Evolutionary conservation across 495 filamentous ascomycete species (phyloP), one percentile per base, ranked within the genome.

Genomic region (Pyrenula massariospora): DNA sequence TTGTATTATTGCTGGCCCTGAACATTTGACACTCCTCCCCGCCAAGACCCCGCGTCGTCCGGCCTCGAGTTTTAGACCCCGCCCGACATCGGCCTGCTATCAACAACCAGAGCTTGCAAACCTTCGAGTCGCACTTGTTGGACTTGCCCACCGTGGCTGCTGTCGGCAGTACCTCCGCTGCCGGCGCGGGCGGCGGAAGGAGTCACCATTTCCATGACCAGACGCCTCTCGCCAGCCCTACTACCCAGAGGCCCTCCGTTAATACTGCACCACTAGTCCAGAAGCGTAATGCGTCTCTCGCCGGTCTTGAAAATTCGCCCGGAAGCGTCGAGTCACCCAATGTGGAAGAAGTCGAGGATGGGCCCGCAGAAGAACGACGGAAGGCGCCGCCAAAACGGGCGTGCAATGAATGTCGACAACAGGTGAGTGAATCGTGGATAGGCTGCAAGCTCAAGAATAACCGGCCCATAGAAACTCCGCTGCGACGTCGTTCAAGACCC

Each of bases 391-490:
- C 90, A 50, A 95, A 94, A 70, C 81, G 89, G 57, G 91, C 91
- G 15, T 95, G 91, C 68, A 95, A 96, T 71, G 89, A 96, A 67
- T 96, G 91, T 69, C 82, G 90, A 47, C 91, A 96, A 69, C 91
- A 96, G 79, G 89, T 91, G 63, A 59, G 75, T 55, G 3, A 5
- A 20, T 12, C 12, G n/a, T 15, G 12, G 1, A 42, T 15, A 5
- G 19, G 31, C 47, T 12, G 12, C 25, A 0, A 22, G 20, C 20
- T 11, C 21, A 25, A 25, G 25, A 42, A 42, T 22, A 31, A 31
- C 31, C 31, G 5, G 8, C 31, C 31, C 5, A 15, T 8, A 42
- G 31, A 42, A 91, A 88, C 77, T 94, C 56, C 86, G 87, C 62
- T 96, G 91, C 78, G 87, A 95, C 78, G 91, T 95, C 56, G 73